phyloP scores from a whole-genome alignment of 176 grass and related monocot genomes.

The Musa schizocarpa region DNA sequence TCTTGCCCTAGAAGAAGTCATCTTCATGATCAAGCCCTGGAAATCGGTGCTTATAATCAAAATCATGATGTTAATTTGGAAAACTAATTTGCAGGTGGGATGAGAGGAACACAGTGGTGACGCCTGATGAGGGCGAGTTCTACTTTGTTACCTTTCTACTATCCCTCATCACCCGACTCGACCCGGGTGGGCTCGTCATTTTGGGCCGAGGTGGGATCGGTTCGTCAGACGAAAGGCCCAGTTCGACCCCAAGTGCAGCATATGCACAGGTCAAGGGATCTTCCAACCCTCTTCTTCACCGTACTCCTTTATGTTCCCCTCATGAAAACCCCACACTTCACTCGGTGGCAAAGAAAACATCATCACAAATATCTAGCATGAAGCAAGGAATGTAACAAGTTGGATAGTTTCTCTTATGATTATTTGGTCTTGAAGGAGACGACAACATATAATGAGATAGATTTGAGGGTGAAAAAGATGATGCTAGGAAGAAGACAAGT shows the following conservation, averaged over 20 bases:
- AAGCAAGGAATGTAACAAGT: neutral
- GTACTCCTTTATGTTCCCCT: constrained; percentile 22
- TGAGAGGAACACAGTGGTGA: constrained; percentile 63
- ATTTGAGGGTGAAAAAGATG: neutral
- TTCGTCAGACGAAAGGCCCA: constrained; percentile 24
- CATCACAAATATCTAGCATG: neutral
- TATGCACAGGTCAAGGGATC: constrained; percentile 72
- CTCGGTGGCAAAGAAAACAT: neutral
- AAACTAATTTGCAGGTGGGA: constrained; percentile 54
- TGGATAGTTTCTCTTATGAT: neutral
- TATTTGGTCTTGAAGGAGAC: neutral
- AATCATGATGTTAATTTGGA: too few species aligned
- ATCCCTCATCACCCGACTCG: constrained; percentile 56
- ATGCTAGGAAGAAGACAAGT: neutral
- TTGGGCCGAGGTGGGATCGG: constrained; percentile 49
- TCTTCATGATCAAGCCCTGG: neutral
- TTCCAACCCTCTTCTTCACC: constrained; percentile 31
- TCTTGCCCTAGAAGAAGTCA: neutral
- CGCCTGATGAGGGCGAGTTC: constrained; percentile 81
- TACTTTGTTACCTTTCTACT: constrained; percentile 80
- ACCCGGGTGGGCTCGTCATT: constrained; percentile 62
- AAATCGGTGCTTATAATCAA: too few species aligned
- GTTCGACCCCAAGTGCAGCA: constrained; percentile 57
- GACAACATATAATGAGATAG: neutral
- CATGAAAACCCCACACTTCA: constrained; percentile 3